These are phyloP conservation scores for Penicillium ochrochloron DNA, from an alignment of 495 filamentous ascomycete genomes.

Conservation along the genomic window DNA sequence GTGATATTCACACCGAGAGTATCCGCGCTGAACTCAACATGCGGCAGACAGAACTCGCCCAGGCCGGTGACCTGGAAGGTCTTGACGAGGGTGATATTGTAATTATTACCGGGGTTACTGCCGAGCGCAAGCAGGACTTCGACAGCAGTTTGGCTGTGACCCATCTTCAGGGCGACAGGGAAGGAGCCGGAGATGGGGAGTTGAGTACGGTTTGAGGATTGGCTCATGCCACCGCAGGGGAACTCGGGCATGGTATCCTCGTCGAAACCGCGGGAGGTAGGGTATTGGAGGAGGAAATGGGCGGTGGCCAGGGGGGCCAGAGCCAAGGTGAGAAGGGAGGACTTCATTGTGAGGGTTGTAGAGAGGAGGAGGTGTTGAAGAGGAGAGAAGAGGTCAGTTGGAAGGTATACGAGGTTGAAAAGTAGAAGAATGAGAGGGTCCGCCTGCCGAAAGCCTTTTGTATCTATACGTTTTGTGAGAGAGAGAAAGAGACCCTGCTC, in stretches of 20 bases:
- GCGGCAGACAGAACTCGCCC: slow-evolving; percentile 60
- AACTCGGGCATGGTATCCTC: slow-evolving; percentile 52
- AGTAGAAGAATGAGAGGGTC: neutral
- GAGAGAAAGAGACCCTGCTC: neutral
- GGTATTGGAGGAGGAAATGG: slow-evolving; percentile 65
- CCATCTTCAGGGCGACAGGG: slow-evolving; percentile 57
- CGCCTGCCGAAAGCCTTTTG: neutral
- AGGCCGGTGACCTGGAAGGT: slow-evolving; percentile 56
- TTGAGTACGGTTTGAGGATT: slow-evolving; percentile 53
- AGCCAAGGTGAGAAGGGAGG: slow-evolving; percentile 32
- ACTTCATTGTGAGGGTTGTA: slow-evolving; percentile 28
- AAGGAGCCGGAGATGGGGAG: slow-evolving; percentile 54
- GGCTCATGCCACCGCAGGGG: slow-evolving; percentile 62
- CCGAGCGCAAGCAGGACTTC: slow-evolving; percentile 62
- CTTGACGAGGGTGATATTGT: slow-evolving; percentile 57
- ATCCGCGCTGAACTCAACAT: slow-evolving; percentile 45
- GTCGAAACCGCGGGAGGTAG: slow-evolving; percentile 57
- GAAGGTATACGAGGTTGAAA: neutral
- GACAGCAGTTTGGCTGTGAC: slow-evolving; percentile 58
- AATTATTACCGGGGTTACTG: slow-evolving; percentile 53
- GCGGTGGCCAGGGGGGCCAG: slow-evolving; percentile 52
- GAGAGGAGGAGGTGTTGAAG: neutral
- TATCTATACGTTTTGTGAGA: neutral
- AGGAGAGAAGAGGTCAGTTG: neutral
- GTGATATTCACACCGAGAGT: slow-evolving; percentile 37